phyloP scores from a whole-genome alignment of 1,139 yeast species.

The Yamadazyma spencermartinsiae region DNA sequence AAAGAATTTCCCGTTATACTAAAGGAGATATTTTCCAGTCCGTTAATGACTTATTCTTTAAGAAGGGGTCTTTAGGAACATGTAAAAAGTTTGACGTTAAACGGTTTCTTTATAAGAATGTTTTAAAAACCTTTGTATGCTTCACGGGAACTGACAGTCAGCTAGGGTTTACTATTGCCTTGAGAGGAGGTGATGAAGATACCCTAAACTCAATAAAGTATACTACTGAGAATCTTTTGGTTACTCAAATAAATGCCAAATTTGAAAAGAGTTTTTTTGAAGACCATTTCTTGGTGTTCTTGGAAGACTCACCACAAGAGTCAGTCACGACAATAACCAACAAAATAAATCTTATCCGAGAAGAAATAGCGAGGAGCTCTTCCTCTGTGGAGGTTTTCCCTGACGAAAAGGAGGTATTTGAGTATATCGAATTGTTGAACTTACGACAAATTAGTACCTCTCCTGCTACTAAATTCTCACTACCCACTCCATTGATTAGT shows the following conservation, averaged over 20 bases:
- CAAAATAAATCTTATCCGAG: conserved; percentile 15
- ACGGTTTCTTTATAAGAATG: conserved; percentile 55
- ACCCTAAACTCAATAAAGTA: conserved; percentile 67
- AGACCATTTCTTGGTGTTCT: conserved; percentile 54
- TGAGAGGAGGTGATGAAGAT: conserved; percentile 74
- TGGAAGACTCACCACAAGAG: conserved; percentile 19
- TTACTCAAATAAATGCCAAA: conserved; percentile 72
- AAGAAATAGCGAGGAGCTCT: conserved; percentile 9
- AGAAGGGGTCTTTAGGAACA: conserved; percentile 62
- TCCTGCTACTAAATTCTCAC: conserved; percentile 69
- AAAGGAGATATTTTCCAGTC: conserved; percentile 72
- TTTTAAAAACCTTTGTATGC: conserved; percentile 70
- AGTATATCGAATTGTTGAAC: conserved; percentile 52
- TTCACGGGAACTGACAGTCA: conserved; percentile 75
- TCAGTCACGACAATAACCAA: conserved; percentile 8
- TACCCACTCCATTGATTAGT: conserved; percentile 60
- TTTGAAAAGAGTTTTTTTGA: conserved; percentile 80
- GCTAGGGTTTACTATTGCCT: conserved; percentile 77
- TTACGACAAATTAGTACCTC: conserved; percentile 65
- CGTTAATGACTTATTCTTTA: conserved; percentile 49
- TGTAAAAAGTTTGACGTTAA: conserved; percentile 74
- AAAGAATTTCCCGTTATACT: conserved; percentile 76
- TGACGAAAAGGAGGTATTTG: conserved; percentile 36
- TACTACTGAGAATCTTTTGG: conserved; percentile 77
- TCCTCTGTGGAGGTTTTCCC: conserved; percentile 19